Evolutionary conservation across 805 yeast genomes (phyloP).

Genomic region (Candida quercuum): DNA sequence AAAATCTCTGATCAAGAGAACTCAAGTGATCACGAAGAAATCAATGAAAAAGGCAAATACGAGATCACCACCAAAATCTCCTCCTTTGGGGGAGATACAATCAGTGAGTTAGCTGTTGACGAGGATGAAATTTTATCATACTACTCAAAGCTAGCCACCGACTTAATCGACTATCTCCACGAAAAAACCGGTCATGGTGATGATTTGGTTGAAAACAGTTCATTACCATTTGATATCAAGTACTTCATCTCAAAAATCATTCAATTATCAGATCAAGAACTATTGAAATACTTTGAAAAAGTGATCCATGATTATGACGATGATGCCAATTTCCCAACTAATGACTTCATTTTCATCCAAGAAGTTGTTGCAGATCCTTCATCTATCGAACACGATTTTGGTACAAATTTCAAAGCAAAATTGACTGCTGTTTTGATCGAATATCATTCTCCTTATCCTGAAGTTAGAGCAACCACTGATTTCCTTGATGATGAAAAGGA

Average conservation of each 20-base stretch:
- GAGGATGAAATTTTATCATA: slow-evolving; percentile 1
- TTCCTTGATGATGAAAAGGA: slow-evolving; percentile 42
- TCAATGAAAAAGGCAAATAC: background rate
- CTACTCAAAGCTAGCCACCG: background rate
- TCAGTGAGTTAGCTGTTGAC: background rate
- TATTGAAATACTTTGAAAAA: slow-evolving; percentile 29
- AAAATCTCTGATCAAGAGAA: too few species aligned
- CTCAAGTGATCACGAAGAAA: too few species aligned
- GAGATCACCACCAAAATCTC: background rate
- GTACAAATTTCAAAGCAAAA: slow-evolving; percentile 18
- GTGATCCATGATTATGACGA: slow-evolving; percentile 35
- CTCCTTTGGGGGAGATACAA: background rate
- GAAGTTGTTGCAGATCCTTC: slow-evolving; percentile 24
- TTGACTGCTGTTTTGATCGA: slow-evolving; percentile 30
- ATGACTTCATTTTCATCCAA: slow-evolving; percentile 30
- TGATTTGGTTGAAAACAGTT: background rate
- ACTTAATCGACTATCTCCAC: background rate
- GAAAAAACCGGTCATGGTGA: slow-evolving; percentile 6
- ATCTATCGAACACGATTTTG: slow-evolving; percentile 17
- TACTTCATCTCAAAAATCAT: slow-evolving; percentile 3
- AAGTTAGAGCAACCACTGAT: slow-evolving; percentile 58
- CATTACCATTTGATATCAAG: slow-evolving; percentile 2
- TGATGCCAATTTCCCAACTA: slow-evolving; percentile 40
- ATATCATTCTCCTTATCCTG: slow-evolving; percentile 56
- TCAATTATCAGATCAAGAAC: slow-evolving; percentile 30